Conservation (phyloP, 2,329 filamentous ascomycete species). For the Stachybotrys elegans region DNA sequence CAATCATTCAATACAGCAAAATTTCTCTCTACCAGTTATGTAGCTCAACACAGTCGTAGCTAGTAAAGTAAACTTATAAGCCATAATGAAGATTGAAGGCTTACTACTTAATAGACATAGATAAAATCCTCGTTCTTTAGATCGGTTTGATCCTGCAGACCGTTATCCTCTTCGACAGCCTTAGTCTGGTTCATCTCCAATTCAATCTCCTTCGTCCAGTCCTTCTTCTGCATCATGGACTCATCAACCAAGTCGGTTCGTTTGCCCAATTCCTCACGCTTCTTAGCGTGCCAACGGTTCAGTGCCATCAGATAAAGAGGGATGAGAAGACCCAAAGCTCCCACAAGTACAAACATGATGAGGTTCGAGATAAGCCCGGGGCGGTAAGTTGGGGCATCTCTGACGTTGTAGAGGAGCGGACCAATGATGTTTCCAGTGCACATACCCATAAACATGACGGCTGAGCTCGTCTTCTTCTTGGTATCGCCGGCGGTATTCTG, state of each 20-base stretch:
- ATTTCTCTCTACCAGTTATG: too few species aligned
- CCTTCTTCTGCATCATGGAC: constrained; percentile 29
- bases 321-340: constrained; percentile 44
- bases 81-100: too few species aligned
- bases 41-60: too few species aligned
- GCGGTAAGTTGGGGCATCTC: constrained; percentile 26
- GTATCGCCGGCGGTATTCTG: constrained; percentile 62
- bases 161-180: background rate
- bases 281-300: constrained; percentile 47
- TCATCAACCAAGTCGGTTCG: constrained; percentile 50
- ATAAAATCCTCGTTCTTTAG: background rate
- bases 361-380: constrained; percentile 53
- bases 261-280: constrained; percentile 51
- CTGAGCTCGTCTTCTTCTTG: constrained; percentile 60
- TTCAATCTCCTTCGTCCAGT: constrained; percentile 10
- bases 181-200: constrained; percentile 4
- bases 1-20: too few species aligned
- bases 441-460: constrained; percentile 55
- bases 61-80: too few species aligned
- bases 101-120: background rate
- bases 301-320: constrained; percentile 42
- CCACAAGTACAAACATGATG: constrained; percentile 51
- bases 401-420: constrained; percentile 8
- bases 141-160: background rate
- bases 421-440: constrained; percentile 62